These are phyloP conservation scores for Claviceps sp. DNA, from an alignment of 2,329 filamentous ascomycete species.

Conservation along the genomic window DNA sequence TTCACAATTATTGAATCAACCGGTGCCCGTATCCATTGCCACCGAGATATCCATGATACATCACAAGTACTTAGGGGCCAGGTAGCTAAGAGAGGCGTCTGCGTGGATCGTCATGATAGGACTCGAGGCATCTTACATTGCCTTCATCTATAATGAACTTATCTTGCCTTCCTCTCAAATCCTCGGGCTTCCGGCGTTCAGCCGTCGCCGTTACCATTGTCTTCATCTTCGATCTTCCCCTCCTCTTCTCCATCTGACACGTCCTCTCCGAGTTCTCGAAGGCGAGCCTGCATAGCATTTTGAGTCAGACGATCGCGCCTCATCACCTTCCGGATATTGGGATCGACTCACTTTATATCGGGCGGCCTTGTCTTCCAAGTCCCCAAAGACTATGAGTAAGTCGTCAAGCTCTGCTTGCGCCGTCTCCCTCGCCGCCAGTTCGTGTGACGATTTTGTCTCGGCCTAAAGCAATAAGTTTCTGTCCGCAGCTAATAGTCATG, in stretches of 20 bases:
- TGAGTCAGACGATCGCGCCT: neutral
- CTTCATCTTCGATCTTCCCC: conserved; percentile 37
- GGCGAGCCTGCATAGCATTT: conserved; percentile 30
- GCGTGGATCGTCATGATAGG: neutral
- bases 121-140: neutral
- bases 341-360: conserved; percentile 53
- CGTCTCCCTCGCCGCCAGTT: conserved; percentile 47
- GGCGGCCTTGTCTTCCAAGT: conserved; percentile 63
- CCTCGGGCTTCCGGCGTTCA: neutral
- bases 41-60: too few species aligned
- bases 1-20: too few species aligned
- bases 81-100: too few species aligned
- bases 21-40: too few species aligned
- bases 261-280: conserved; percentile 52
- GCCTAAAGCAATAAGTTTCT: conserved; percentile 12
- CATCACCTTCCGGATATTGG: neutral
- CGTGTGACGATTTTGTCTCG: conserved; percentile 21
- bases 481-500: neutral
- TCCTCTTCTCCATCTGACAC: conserved; percentile 51
- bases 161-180: neutral
- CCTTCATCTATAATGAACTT: neutral
- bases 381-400: conserved; percentile 66
- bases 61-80: too few species aligned
- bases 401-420: conserved; percentile 67
- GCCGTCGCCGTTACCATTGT: conserved; percentile 15